These are phyloP conservation scores for Boletus fagicola DNA, from an alignment of 768 basidiomycete genomes.

Conservation along the genomic window DNA sequence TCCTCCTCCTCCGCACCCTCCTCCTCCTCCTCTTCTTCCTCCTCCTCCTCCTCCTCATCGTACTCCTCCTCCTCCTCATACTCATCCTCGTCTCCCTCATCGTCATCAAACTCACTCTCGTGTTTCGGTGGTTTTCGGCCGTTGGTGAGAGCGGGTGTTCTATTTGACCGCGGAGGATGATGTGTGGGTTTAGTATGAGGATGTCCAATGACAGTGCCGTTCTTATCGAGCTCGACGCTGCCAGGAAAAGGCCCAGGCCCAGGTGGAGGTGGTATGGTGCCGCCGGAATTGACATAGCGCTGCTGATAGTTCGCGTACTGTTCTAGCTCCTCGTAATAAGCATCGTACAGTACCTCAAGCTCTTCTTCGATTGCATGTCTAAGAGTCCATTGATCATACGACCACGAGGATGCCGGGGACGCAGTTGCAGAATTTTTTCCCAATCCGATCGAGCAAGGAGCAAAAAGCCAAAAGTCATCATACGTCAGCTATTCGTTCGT, in stretches of 20 bases:
- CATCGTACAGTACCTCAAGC: slow-evolving; percentile 99
- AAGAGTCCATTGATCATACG: slow-evolving; percentile 21
- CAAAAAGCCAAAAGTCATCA: slow-evolving; percentile 24
- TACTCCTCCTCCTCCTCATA: slow-evolving; percentile 56
- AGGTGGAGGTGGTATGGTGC: slow-evolving; percentile 86
- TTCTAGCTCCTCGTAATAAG: slow-evolving; percentile 99
- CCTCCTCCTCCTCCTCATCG: slow-evolving; percentile 61
- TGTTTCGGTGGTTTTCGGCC: slow-evolving; percentile 46
- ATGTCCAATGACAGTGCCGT: slow-evolving; percentile 63
- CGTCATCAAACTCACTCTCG: slow-evolving; percentile 67
- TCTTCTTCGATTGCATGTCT: slow-evolving; percentile 99
- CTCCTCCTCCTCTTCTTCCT: slow-evolving; percentile 67
- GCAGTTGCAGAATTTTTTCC: slow-evolving; percentile 11
- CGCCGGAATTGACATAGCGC: slow-evolving; percentile 89
- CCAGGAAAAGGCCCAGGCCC: slow-evolving; percentile 99
- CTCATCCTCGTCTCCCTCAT: slow-evolving; percentile 56
- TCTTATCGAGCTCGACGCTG: slow-evolving; percentile 93
- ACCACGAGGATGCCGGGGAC: slow-evolving; percentile 11
- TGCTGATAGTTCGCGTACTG: slow-evolving; percentile 98
- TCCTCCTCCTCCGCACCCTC: slow-evolving; percentile 66
- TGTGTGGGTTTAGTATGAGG: slow-evolving; percentile 32
- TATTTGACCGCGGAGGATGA: slow-evolving; percentile 41
- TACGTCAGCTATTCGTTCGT: slow-evolving; percentile 23
- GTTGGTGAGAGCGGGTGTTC: slow-evolving; percentile 34
- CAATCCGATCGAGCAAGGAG: slow-evolving; percentile 18